Conservation (phyloP, 768 basidiomycete genomes). For the Heimioporus sp. region DNA sequence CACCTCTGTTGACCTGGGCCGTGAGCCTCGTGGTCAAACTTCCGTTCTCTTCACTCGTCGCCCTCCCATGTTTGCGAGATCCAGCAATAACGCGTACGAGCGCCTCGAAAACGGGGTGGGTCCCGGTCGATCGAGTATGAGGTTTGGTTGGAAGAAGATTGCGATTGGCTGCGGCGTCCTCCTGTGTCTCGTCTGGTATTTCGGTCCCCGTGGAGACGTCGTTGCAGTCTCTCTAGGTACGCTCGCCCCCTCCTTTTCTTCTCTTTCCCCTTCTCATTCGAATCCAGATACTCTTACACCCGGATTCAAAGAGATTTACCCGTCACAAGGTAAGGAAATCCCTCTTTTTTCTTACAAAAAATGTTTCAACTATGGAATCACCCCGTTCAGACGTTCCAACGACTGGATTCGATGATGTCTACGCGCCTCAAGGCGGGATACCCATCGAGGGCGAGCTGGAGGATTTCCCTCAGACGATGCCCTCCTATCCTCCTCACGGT, state of each 20-base stretch:
- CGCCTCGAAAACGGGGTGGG: constrained; percentile 63
- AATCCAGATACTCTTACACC: constrained; percentile 15
- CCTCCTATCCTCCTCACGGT: background rate
- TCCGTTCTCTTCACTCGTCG: constrained; percentile 3
- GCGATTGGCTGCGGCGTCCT: constrained; percentile 55
- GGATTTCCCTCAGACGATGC: background rate
- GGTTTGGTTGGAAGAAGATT: constrained; percentile 63
- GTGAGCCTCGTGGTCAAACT: constrained; percentile 24
- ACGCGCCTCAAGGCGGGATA: constrained; percentile 18
- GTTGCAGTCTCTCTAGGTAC: constrained; percentile 15
- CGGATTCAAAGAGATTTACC: constrained; percentile 24
- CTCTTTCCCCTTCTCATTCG: background rate
- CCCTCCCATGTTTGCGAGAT: constrained; percentile 17
- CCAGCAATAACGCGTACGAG: constrained; percentile 49
- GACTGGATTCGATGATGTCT: constrained; percentile 15
- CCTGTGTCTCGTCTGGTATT: constrained; percentile 62
- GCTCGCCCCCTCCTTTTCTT: constrained; percentile 1
- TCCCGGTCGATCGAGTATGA: constrained; percentile 37
- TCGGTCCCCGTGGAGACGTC: constrained; percentile 45
- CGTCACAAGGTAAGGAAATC: constrained; percentile 16
- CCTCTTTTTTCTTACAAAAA: background rate
- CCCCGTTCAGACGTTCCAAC: too few species aligned
- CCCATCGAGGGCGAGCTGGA: constrained; percentile 4
- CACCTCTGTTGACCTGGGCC: constrained; percentile 28
- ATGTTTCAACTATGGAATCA: too few species aligned